phyloP scores from a whole-genome alignment of 352 stramenopile species.

The Phytophthora pluvialis region DNA sequence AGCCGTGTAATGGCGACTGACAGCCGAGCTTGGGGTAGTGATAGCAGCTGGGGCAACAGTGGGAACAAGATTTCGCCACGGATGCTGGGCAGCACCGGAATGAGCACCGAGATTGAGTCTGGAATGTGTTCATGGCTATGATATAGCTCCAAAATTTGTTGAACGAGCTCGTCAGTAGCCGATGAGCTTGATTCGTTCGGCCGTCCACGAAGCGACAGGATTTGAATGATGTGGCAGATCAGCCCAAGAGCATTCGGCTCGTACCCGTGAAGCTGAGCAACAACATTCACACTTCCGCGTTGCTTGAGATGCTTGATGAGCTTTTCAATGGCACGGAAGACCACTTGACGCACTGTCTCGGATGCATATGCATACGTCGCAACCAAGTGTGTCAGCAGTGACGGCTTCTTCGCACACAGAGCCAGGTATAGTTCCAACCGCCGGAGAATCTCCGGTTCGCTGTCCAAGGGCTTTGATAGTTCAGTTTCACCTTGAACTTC shows the following conservation, averaged over 20 bases:
- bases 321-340: constrained; percentile 84
- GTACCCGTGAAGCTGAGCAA: constrained; percentile 75
- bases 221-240: constrained; percentile 80
- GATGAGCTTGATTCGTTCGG: constrained; percentile 46
- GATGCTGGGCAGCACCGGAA: constrained; percentile 68
- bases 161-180: constrained; percentile 54
- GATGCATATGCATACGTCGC: constrained; percentile 63
- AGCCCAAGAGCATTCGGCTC: constrained; percentile 63
- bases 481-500: constrained; percentile 48
- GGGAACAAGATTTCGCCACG: constrained; percentile 63
- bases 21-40: constrained; percentile 56
- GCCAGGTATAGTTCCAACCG: constrained; percentile 76
- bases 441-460: constrained; percentile 65
- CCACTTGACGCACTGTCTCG: constrained; percentile 68
- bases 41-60: constrained; percentile 63
- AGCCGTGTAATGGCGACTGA: constrained; percentile 75
- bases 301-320: constrained; percentile 88
- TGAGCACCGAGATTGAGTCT: constrained; percentile 73
- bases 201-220: constrained; percentile 55
- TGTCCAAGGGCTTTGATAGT: constrained; percentile 46
- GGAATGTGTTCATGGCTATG: constrained; percentile 58
- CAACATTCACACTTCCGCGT: constrained; percentile 60
- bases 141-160: constrained; percentile 71
- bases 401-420: constrained; percentile 80
- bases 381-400: constrained; percentile 64